Percentiles rank a stretch among this genome's conserved stretches.
Conservation (phyloP, 495 filamentous ascomycete genomes). For the Annulohypoxylon stygium region DNA sequence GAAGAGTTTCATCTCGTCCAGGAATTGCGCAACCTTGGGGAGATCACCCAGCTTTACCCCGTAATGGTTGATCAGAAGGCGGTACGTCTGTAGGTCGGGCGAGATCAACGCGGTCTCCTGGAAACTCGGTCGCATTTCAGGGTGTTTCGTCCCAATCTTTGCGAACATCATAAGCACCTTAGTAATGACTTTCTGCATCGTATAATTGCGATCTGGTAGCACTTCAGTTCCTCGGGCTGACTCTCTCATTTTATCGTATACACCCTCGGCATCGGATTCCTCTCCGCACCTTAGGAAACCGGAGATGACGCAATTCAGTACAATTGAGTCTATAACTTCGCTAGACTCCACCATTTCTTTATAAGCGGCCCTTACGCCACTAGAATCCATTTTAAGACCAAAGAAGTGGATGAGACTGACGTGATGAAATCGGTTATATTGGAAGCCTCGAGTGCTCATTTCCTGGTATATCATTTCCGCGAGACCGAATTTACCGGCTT, state of each 20-base stretch:
- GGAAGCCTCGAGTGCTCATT: constrained; percentile 75
- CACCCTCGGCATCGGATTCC: constrained; percentile 74
- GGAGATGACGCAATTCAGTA: constrained; percentile 85
- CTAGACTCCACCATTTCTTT: constrained; percentile 80
- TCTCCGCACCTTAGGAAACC: constrained; percentile 82
- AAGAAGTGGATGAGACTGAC: constrained; percentile 85
- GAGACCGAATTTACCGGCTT: constrained; percentile 82
- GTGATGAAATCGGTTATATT: constrained; percentile 79
- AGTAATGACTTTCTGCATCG: constrained; percentile 65
- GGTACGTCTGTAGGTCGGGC: constrained; percentile 74
- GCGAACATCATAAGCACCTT: constrained; percentile 68
- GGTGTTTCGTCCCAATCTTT: constrained; percentile 56
- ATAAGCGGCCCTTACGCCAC: constrained; percentile 78
- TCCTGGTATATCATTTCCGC: constrained; percentile 87
- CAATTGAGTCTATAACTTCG: constrained; percentile 88
- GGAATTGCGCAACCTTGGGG: constrained; percentile 64
- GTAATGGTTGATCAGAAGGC: constrained; percentile 71
- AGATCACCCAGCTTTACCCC: constrained; percentile 68
- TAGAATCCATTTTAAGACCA: constrained; percentile 76
- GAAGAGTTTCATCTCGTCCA: constrained; percentile 75
- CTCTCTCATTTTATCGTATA: constrained; percentile 87
- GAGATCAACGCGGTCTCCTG: constrained; percentile 68
- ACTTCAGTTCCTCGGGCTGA: constrained; percentile 52
- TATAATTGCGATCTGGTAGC: constrained; percentile 58
- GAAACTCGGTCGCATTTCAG: constrained; percentile 58